Evolutionary conservation across 257 asterid genomes (phyloP).

Genomic region (Osmanthus fragrans): DNA sequence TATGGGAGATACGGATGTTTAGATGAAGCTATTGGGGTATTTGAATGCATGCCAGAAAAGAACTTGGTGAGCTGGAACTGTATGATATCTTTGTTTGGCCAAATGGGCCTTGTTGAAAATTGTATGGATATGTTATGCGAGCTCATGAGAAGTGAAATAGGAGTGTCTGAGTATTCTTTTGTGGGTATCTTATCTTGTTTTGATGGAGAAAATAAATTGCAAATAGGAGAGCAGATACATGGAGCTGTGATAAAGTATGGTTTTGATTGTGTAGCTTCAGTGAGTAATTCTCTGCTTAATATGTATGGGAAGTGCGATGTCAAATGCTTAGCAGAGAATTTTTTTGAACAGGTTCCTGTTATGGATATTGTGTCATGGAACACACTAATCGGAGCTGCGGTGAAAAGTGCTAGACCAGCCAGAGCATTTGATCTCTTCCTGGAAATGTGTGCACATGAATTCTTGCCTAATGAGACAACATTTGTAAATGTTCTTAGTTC

Average conservation of each 20-base stretch:
- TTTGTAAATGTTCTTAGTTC: slow-evolving; percentile 47
- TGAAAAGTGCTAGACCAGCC: slow-evolving; percentile 36
- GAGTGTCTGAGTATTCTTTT: slow-evolving; percentile 54
- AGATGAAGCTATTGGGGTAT: slow-evolving; percentile 55
- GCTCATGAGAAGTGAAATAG: slow-evolving; percentile 41
- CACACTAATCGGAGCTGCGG: slow-evolving; percentile 52
- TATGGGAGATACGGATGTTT: slow-evolving; percentile 53
- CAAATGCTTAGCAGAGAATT: slow-evolving; percentile 39
- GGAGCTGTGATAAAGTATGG: slow-evolving; percentile 62
- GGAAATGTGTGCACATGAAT: slow-evolving; percentile 44
- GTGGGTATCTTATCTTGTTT: slow-evolving; percentile 52
- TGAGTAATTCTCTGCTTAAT: slow-evolving; percentile 59
- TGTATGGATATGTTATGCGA: slow-evolving; percentile 48
- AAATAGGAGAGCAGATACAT: slow-evolving; percentile 58
- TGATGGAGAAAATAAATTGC: slow-evolving; percentile 28
- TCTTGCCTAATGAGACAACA: slow-evolving; percentile 57
- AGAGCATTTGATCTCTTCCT: slow-evolving; percentile 44
- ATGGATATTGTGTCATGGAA: slow-evolving; percentile 75
- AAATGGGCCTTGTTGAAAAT: slow-evolving; percentile 45
- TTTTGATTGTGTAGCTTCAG: slow-evolving; percentile 37
- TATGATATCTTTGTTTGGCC: slow-evolving; percentile 60
- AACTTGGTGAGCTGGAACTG: slow-evolving; percentile 65
- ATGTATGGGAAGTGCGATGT: slow-evolving; percentile 52
- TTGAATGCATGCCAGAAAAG: slow-evolving; percentile 66
- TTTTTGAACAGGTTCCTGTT: slow-evolving; percentile 50